Conservation (phyloP, 768 basidiomycete genomes). For the Lentinula detonsa region DNA sequence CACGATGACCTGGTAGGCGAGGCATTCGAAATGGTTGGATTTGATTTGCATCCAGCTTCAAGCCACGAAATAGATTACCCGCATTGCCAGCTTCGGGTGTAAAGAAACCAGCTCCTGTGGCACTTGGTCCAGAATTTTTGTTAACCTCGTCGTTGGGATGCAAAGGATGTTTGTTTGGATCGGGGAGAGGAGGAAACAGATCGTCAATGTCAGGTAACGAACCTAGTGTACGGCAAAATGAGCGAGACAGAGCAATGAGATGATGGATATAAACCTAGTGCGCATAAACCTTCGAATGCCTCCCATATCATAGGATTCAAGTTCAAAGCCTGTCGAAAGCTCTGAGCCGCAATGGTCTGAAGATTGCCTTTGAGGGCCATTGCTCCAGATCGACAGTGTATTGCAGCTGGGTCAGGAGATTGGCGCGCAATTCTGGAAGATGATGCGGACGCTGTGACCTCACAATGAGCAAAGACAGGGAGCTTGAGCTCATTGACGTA, state of each 20-base stretch:
- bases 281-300: conserved; percentile 84
- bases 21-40: conserved; percentile 57
- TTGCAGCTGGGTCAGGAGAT: conserved; percentile 67
- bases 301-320: conserved; percentile 86
- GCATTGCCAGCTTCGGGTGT: conserved; percentile 61
- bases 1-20: conserved; percentile 40
- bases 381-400: conserved; percentile 72
- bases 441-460: conserved; percentile 43
- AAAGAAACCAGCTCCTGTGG: conserved; percentile 71
- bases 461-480: conserved; percentile 12
- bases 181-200: conserved; percentile 59
- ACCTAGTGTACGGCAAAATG: conserved; percentile 34
- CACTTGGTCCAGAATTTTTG: conserved; percentile 22
- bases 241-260: conserved; percentile 12
- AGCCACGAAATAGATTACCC: conserved; percentile 50
- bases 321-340: conserved; percentile 66
- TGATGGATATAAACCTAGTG: conserved; percentile 17
- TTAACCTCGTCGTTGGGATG: conserved; percentile 28
- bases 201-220: conserved; percentile 66
- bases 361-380: conserved; percentile 78
- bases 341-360: conserved; percentile 61
- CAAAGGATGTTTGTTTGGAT: conserved; percentile 42
- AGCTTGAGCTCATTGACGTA: conserved; percentile 28
- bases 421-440: conserved; percentile 43
- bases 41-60: conserved; percentile 47